Evolutionary conservation across 768 basidiomycete genomes (phyloP), one percentile per base, ranked within the genome.

Genomic region (Boletus tomentosulus): DNA sequence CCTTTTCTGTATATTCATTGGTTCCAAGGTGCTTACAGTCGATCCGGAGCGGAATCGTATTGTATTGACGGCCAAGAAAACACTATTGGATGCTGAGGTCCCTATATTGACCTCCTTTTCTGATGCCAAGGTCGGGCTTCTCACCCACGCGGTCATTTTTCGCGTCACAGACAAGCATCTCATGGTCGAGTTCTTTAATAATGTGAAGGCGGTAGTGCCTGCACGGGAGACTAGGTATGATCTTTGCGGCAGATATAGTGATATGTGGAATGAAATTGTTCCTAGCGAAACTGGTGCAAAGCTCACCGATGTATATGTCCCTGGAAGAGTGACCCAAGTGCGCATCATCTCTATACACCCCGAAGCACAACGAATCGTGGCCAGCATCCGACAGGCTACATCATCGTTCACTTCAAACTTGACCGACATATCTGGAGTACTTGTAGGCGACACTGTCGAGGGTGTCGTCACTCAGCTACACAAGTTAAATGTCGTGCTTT

Each of bases 101-200:
- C 89, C 89, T 3, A 75, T 91, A 45, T 63, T 96, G 35, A 69
- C 86, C 2, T 76, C 71, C 15, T 66, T 86, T 50, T 85, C 85
- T 34, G 87, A 92, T 52, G 84, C 82, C 34, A 76, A 81, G 62
- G 74, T 81, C 6, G 94, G 94, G 4, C 65, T 80, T 35, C 73
- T 96, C 25, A 80, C 88, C 0, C 83, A 94, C 65, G 95, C 85
- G 2, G 89, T 92, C 3, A 78, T 99, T 45, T 87, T 85, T 75
- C 90, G 86, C 66, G 76, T 90, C n/a, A 74, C 83, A 33, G 88
- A 91, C 15, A 94, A 87, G 65, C 78, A 84, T 56, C 73, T 95
- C 44, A 73, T 92, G 59, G 84, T 98, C 28, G 94, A 97, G 65
- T 90, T 97, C 61, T 99, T 87, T 67, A 95, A 93, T 57, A 88